Conservation (phyloP, 306 rosid genomes). For the Rosa multiflora region DNA sequence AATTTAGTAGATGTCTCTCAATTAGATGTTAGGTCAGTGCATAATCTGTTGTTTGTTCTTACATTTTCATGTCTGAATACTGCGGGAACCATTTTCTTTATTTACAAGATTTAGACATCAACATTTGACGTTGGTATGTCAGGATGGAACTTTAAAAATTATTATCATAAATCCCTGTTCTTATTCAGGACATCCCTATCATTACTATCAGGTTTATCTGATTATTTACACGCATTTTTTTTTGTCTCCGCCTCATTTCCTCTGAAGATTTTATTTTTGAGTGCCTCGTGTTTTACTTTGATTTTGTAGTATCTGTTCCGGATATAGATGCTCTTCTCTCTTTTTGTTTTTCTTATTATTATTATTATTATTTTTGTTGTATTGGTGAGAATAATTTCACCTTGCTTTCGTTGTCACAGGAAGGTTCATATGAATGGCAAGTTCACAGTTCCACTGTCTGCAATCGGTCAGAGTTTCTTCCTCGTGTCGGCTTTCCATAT, state of each 20-base stretch:
- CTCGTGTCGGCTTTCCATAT: slow-evolving; percentile 5
- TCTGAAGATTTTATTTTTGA: background rate
- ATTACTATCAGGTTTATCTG: background rate
- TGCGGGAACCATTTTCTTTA: background rate
- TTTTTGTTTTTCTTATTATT: background rate
- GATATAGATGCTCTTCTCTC: background rate
- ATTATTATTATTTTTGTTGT: background rate
- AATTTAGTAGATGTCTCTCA: too few relatives aligned
- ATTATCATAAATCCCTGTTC: background rate
- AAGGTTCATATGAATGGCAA: slow-evolving; percentile 21
- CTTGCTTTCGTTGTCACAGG: slow-evolving; percentile 2
- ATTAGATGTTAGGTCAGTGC: too few relatives aligned
- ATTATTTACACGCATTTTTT: background rate
- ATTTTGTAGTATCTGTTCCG: background rate
- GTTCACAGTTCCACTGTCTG: slow-evolving; percentile 21
- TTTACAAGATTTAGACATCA: background rate
- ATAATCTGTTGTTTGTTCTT: too few relatives aligned
- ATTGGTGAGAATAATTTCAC: background rate
- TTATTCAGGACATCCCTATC: background rate
- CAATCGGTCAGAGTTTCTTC: slow-evolving; percentile 22
- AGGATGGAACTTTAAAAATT: background rate
- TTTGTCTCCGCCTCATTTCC: background rate
- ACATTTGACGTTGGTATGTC: background rate
- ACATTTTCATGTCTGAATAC: background rate
- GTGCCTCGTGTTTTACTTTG: background rate